Base-by-base conservation (phyloP, 768 basidiomycete species). In the Megacollybia marginata region DNA sequence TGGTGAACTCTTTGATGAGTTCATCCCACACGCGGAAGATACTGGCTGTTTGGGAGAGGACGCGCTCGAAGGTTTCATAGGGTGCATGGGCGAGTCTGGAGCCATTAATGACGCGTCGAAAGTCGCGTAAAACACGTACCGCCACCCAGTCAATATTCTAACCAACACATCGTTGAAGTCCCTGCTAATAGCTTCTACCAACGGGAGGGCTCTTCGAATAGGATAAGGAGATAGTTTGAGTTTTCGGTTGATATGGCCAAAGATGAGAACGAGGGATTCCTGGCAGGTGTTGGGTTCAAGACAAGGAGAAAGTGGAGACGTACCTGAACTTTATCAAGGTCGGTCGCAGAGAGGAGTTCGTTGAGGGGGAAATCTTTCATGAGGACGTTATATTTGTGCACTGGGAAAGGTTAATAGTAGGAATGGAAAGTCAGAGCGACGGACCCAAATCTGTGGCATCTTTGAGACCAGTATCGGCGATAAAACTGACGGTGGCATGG, bases 351-450 rank as follows among this genome's bases (percentile, higher is more conserved):
- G 23, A 99, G 78, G 16, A 98, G 82, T 61, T 97, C 95, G 63
- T 99, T 96, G 28, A 99, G 74, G 0, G 96, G 96, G 59, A 98
- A 98, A 62, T 99, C 96, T 68, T 95, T 96, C 96, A 99, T 98
- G 50, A 98, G 76, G 54, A 90, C 85, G 60, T 99, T 98, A 73
- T 97, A 95, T 65, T 96, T 97, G 74, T 94, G 92, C 10, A 97
- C 95, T 91, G 56, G 4, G 18, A 47, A 51, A 19, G 44, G 50
- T 13, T 49, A 46, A 31, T 12, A 47, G 46, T 46, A n/a, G 33
- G 33, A 34, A n/a, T 20, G 38, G 12, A 1, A 31, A 8, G 35
- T 23, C 12, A 40, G 13, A 38, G 5, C 9, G 45, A 67, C 84
- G 58, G 53, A 87, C 88, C 90, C 3, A 83, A 72, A 58, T 97